Conservation (phyloP, 2,329 filamentous ascomycete species). For the Cryphonectria parasitica region DNA sequence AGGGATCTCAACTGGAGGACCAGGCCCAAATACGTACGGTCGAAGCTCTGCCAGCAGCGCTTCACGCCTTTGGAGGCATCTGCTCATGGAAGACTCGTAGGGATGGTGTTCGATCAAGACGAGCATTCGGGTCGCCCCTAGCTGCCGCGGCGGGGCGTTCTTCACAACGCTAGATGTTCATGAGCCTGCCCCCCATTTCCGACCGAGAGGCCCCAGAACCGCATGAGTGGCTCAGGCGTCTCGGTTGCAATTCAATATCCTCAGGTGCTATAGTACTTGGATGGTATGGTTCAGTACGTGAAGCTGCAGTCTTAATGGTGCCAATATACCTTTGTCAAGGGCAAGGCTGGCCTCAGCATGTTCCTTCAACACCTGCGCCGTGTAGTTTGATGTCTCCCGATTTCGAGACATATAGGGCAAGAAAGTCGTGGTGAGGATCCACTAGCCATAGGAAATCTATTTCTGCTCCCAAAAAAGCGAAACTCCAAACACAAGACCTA, state of each 20-base stretch:
- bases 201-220: not conserved
- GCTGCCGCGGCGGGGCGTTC: not conserved
- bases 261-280: not conserved
- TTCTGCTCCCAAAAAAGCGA: not conserved
- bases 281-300: not conserved
- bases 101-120: not conserved
- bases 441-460: not conserved
- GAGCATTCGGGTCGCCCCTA: constrained; percentile 1
- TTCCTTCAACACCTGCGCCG: not conserved
- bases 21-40: not conserved
- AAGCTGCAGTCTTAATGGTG: not conserved
- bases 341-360: not conserved
- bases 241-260: not conserved
- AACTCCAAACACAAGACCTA: not conserved
- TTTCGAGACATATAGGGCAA: not conserved
- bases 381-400: no score
- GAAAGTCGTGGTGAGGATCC: not conserved
- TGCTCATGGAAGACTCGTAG: not conserved
- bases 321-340: not conserved
- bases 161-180: not conserved
- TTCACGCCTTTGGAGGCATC: not conserved
- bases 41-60: not conserved
- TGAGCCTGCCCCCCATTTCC: not conserved
- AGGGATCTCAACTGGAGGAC: not conserved
- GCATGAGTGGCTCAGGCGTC: not conserved